A percentile compares a stretch with the other conserved stretches of the same genome.
Conservation (phyloP, 768 basidiomycete species). For the Pisolithus albus region DNA sequence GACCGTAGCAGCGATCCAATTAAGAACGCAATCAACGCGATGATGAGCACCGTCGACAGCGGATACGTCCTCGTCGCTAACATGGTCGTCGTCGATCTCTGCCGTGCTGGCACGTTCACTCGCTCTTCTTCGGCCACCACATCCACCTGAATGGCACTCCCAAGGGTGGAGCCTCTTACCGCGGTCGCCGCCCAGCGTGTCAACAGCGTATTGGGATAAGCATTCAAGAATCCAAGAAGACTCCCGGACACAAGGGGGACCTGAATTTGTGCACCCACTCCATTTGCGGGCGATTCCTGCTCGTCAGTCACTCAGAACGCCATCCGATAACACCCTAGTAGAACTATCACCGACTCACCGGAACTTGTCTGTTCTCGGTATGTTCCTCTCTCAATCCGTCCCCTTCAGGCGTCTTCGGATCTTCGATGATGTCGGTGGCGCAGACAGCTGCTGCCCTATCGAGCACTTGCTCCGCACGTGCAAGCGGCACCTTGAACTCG, state of each 20-base stretch:
- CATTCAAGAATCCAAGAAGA: constrained; percentile 54
- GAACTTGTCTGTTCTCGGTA: constrained; percentile 11
- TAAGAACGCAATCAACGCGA: constrained; percentile 83
- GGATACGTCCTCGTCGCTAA: constrained; percentile 27
- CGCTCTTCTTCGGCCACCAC: constrained; percentile 10
- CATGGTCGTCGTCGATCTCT: not conserved
- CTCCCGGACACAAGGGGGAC: constrained; percentile 29
- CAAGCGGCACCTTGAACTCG: constrained; percentile 54
- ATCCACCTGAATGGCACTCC: constrained; percentile 21
- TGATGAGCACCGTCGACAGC: constrained; percentile 57
- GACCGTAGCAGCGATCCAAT: constrained; percentile 88
- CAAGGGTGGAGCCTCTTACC: constrained; percentile 17
- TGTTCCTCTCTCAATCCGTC: constrained; percentile 13
- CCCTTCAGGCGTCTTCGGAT: constrained; percentile 14
- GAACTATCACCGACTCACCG: constrained; percentile 14
- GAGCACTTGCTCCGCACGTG: constrained; percentile 53
- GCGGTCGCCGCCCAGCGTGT: constrained; percentile 40
- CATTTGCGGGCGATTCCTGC: constrained; percentile 24
- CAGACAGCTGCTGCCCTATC: constrained; percentile 30
- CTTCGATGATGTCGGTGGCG: constrained; percentile 9
- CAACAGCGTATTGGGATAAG: constrained; percentile 49
- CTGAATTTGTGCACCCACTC: constrained; percentile 13
- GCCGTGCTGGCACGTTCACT: not conserved
- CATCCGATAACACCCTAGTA: not conserved
- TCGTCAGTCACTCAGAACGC: not conserved